Base-by-base conservation (phyloP, 2,329 filamentous ascomycete genomes). In the Zalaria obscura region DNA sequence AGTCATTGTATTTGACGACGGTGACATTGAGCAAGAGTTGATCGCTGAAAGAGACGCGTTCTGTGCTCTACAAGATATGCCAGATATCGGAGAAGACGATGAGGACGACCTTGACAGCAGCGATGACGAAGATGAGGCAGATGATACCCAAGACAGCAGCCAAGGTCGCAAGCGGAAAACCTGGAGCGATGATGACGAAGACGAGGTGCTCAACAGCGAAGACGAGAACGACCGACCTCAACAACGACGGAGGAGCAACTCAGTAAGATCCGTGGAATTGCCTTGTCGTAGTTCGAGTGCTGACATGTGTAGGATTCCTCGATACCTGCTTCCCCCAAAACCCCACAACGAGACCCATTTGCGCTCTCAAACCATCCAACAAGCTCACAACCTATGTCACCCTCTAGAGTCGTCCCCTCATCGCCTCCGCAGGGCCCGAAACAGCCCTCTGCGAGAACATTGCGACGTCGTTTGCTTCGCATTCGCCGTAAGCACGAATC, bases 1-100 rank as follows among this genome's bases (percentile, higher is more conserved):
- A 0, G 83, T 98, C 35, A 76, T 98, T 46, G 87, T 95, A 2
- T 93, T 91, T 58, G 91, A 96, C 55, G 91, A 96, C 56, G 91
- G 89, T 1, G 91, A 98, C 58, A 88, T 98, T 39, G 83, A 89
- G 50, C 83, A 89, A 50, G 83, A 88, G 29, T 66, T 98, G 29
- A 63, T 61, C 8, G 66, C 66, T 1, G 87, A 96, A 61, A 74
- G 77, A 50, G 78, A 85, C 45, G 88, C 91, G 33, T 96, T 93
- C 55, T 75, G 83, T 48, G 80, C 81, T n/a, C 66, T 96, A 40
- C 69, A 85, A 36, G 81, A 87, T 47, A 96, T 98, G 87, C 89
- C 88, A 1, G 84, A 93, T 37, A 65, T 93, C 38, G 85, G 85
- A 33, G 84, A 91, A 28, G 74, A 80, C 27, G 78, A 76, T 7